A percentile compares a stretch with the other conserved stretches of the same genome.
These are phyloP conservation scores for Trichosporon sp. DNA, from an alignment of 1,284 basidiomycete genomes.

Conservation along the genomic window DNA sequence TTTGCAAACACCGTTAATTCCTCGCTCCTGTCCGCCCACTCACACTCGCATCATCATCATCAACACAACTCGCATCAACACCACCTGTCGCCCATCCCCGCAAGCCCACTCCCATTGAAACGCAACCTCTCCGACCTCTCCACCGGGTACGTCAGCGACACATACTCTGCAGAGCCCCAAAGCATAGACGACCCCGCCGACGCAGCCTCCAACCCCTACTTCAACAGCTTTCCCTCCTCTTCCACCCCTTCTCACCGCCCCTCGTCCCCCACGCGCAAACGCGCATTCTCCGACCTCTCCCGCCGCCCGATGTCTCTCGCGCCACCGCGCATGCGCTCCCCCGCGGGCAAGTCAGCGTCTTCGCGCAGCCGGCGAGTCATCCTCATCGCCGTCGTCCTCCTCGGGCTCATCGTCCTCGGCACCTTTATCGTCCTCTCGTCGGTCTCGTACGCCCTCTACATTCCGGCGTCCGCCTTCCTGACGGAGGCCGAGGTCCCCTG, in stretches of 20 bases:
- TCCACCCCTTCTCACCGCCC: too few relatives aligned
- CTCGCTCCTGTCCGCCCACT: not conserved
- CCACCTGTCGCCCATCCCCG: not conserved
- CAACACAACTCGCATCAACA: not conserved
- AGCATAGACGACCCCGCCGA: not conserved
- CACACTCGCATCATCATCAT: not conserved
- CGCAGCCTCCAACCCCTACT: not conserved
- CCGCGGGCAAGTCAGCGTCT: not conserved
- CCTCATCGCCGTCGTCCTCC: slow-evolving; percentile 67
- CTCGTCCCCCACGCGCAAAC: not conserved
- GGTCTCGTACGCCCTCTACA: slow-evolving; percentile 83
- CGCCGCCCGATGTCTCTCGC: slow-evolving; percentile 2
- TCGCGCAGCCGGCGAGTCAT: slow-evolving; percentile 34
- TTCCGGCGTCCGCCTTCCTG: slow-evolving; percentile 72
- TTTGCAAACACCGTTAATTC: not conserved
- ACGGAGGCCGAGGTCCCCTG: slow-evolving; percentile 70
- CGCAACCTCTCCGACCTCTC: slow-evolving; percentile 1
- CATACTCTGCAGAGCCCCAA: not conserved
- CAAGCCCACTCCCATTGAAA: not conserved
- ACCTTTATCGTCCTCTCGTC: slow-evolving; percentile 89
- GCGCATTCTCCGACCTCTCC: not conserved
- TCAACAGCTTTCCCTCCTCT: not conserved
- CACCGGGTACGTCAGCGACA: not conserved
- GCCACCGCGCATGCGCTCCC: slow-evolving; percentile 3
- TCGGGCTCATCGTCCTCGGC: slow-evolving; percentile 79